Percentiles rank a stretch among this genome's conserved stretches.
phyloP scores from a whole-genome alignment of 768 basidiomycete species.

The Coprinellus micaceus region DNA sequence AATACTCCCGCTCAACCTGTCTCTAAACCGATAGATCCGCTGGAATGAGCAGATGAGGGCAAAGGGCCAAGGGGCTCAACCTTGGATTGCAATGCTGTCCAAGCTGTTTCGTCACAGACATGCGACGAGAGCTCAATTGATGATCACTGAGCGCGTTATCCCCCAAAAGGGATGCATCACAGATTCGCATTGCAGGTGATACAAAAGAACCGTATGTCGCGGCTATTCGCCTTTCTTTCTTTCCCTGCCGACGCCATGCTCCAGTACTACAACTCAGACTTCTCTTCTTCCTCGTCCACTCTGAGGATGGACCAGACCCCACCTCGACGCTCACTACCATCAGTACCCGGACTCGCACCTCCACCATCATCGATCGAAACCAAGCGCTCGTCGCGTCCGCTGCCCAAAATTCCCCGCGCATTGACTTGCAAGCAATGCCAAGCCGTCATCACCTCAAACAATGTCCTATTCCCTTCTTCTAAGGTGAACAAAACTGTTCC shows the following conservation, averaged over 20 bases:
- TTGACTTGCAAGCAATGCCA: slow-evolving; percentile 45
- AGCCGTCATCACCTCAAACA: slow-evolving; percentile 42
- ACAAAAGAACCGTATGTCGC: background rate
- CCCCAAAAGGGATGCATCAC: too few species aligned
- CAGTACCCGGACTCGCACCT: slow-evolving; percentile 14
- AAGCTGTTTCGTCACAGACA: background rate
- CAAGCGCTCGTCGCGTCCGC: slow-evolving; percentile 37
- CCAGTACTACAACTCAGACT: slow-evolving; percentile 7
- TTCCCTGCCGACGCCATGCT: background rate
- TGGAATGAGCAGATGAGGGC: too few species aligned
- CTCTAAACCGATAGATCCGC: too few species aligned
- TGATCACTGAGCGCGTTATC: too few species aligned
- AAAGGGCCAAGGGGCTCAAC: too few species aligned
- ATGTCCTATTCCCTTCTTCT: slow-evolving; percentile 35
- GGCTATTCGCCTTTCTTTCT: background rate
- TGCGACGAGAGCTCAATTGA: background rate
- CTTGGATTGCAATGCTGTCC: too few species aligned
- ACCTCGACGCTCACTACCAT: slow-evolving; percentile 15
- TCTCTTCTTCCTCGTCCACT: slow-evolving; percentile 7
- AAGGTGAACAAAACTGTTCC: background rate
- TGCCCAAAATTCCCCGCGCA: slow-evolving; percentile 46
- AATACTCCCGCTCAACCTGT: too few species aligned
- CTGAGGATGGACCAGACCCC: background rate
- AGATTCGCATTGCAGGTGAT: background rate
- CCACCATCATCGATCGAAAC: slow-evolving; percentile 10